phyloP scores from a whole-genome alignment of 495 filamentous ascomycete species.

The Xylaria telfairii region DNA sequence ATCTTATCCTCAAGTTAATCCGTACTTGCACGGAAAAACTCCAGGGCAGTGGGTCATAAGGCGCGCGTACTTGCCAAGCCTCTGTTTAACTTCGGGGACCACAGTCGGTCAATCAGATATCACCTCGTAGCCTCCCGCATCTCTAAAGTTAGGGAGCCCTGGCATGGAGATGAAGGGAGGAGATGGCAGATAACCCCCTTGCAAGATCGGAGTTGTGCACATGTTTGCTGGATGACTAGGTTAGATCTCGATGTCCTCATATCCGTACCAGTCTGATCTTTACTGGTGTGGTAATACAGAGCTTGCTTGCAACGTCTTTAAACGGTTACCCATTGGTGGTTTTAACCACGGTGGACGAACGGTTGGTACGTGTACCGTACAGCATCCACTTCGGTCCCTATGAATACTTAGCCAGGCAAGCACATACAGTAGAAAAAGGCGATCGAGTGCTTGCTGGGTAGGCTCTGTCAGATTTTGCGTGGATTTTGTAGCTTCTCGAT shows the following conservation, averaged over 20 bases:
- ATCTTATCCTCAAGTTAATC: no score
- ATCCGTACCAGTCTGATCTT: background rate
- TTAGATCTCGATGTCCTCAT: background rate
- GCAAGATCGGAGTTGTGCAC: background rate
- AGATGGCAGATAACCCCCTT: slow-evolving; percentile 36
- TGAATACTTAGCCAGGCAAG: no score
- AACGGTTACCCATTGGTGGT: background rate
- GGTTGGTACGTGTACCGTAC: background rate
- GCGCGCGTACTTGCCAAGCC: no score
- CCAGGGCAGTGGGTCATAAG: no score
- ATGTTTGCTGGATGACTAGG: no score
- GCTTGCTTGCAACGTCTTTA: background rate
- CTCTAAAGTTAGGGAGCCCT: slow-evolving; percentile 65
- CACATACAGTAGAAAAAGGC: background rate
- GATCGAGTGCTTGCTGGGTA: background rate
- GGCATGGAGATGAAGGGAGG: slow-evolving; percentile 60
- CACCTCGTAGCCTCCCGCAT: slow-evolving; percentile 61
- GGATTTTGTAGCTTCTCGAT: background rate
- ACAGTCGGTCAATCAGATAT: slow-evolving; percentile 15
- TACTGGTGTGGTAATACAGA: background rate
- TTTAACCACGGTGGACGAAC: background rate
- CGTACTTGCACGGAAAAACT: no score
- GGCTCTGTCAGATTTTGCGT: background rate
- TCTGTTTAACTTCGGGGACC: no score
- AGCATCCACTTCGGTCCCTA: background rate